Evolutionary conservation across 768 basidiomycete species (phyloP).

Genomic region (Agaricus blazei): DNA sequence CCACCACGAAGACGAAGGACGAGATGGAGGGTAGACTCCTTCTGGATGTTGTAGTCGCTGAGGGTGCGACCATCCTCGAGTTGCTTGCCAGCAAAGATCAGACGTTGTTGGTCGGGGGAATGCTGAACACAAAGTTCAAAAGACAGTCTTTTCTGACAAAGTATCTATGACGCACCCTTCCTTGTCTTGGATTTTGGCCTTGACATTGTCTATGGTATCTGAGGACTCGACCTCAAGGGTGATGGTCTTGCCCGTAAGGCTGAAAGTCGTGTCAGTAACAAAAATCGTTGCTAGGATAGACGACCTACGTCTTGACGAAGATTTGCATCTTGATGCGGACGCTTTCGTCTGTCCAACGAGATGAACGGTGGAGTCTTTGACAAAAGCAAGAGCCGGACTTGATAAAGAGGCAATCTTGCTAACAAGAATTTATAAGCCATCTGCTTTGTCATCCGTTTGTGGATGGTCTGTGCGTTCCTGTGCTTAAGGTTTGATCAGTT

Average conservation of each 20-base stretch:
- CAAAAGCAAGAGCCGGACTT: conserved; percentile 62
- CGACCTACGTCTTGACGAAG: conserved; percentile 90
- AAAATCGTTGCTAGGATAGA: not conserved
- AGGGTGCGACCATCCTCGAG: conserved; percentile 98
- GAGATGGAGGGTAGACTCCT: conserved; percentile 97
- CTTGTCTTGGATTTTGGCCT: conserved; percentile 97
- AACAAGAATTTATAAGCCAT: conserved; percentile 17
- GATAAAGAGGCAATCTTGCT: conserved; percentile 16
- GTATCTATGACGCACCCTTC: conserved; percentile 60
- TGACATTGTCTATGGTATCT: conserved; percentile 97
- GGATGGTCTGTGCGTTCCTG: conserved; percentile 34
- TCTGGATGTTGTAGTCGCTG: conserved; percentile 97
- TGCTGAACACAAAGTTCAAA: conserved; percentile 35
- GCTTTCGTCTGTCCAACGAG: conserved; percentile 88
- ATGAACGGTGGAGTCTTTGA: conserved; percentile 91
- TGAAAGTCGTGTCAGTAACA: conserved; percentile 22
- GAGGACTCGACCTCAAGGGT: conserved; percentile 97
- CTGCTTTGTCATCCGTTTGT: conserved; percentile 33
- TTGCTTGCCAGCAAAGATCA: conserved; percentile 99
- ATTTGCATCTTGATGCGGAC: conserved; percentile 84
- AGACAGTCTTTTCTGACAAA: not conserved
- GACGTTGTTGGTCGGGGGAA: conserved; percentile 94
- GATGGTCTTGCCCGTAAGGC: conserved; percentile 98
- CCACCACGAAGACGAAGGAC: conserved; percentile 98
- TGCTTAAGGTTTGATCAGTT: conserved; percentile 26